These are phyloP conservation scores for Pochonia chlamydosporia DNA, from an alignment of 2,329 filamentous ascomycete species.

Conservation along the genomic window DNA sequence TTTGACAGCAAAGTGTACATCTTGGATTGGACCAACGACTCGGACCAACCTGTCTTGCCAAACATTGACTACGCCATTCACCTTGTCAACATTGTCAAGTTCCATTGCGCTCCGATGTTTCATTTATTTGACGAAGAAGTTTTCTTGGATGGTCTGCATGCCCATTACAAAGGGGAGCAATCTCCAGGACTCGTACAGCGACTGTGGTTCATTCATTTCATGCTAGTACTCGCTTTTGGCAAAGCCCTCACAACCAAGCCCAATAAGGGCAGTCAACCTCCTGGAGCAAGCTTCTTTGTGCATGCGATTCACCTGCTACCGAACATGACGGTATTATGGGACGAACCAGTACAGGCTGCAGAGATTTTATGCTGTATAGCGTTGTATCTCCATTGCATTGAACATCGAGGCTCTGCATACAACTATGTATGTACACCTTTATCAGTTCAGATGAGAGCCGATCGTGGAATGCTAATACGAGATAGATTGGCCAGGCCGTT, in stretches of 20 bases:
- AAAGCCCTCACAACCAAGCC: constrained; percentile 43
- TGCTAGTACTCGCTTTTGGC: constrained; percentile 48
- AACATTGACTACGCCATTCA: constrained; percentile 47
- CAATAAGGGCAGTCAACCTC: constrained; percentile 29
- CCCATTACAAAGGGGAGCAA: constrained; percentile 21
- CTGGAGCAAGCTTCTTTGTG: constrained; percentile 40
- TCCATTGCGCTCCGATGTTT: constrained; percentile 47
- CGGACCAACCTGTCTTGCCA: constrained; percentile 30
- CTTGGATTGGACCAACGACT: constrained; percentile 40
- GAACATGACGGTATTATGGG: constrained; percentile 31
- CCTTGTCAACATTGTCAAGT: constrained; percentile 50
- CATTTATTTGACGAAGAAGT: constrained; percentile 48
- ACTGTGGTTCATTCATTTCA: constrained; percentile 48
- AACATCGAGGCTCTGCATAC: constrained; percentile 39
- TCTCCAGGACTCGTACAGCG: constrained; percentile 9
- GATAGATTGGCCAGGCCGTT: constrained; percentile 45
- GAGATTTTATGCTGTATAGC: constrained; percentile 47
- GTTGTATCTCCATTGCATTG: constrained; percentile 46
- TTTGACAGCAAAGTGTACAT: constrained; percentile 49
- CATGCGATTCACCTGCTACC: constrained; percentile 38
- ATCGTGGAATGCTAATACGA: neutral
- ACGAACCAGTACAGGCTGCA: constrained; percentile 37
- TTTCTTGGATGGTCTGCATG: constrained; percentile 34
- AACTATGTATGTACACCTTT: constrained; percentile 30
- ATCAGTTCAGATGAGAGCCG: neutral